Percentiles rank a stretch among this genome's conserved stretches.
These are phyloP conservation scores for Cryptosporidium viatorum DNA, from an alignment of 169 alveolate species.

Conservation along the genomic window DNA sequence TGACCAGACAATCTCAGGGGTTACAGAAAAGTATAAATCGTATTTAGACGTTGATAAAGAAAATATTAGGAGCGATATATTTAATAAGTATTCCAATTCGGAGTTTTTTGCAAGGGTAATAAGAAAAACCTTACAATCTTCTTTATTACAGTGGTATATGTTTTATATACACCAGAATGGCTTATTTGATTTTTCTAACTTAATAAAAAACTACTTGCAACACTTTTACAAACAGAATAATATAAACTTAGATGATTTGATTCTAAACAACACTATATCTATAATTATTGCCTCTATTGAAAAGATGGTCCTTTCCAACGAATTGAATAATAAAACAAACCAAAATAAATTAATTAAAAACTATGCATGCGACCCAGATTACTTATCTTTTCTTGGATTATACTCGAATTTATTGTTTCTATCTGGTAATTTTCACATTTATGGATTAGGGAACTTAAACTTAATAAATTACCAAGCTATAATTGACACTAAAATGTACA, in stretches of 20 bases:
- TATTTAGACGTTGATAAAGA: background rate
- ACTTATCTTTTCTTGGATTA: background rate
- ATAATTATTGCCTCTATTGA: slow-evolving; percentile 27
- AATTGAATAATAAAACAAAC: background rate
- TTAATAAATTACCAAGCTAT: slow-evolving; percentile 17
- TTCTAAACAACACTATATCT: slow-evolving; percentile 11
- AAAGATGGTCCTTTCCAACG: slow-evolving; percentile 56
- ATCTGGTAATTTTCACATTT: background rate
- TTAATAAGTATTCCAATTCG: slow-evolving; percentile 25
- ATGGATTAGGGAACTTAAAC: background rate
- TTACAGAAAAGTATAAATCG: background rate
- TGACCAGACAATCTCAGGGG: background rate
- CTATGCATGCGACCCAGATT: background rate
- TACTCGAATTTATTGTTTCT: background rate
- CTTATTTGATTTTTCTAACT: background rate
- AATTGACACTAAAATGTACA: slow-evolving; percentile 26
- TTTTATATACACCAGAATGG: slow-evolving; percentile 24
- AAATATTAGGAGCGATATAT: slow-evolving; percentile 1
- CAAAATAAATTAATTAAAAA: background rate
- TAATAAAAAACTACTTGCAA: slow-evolving; percentile 11
- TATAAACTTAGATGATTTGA: slow-evolving; percentile 6
- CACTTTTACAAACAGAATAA: slow-evolving; percentile 23
- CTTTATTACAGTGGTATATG: slow-evolving; percentile 45
- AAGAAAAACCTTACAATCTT: background rate
- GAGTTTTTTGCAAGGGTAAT: background rate